Percentiles rank a stretch among this genome's conserved stretches.
Conservation (phyloP, 73 alveolate species). For the Tetrahymena thermophila region DNA sequence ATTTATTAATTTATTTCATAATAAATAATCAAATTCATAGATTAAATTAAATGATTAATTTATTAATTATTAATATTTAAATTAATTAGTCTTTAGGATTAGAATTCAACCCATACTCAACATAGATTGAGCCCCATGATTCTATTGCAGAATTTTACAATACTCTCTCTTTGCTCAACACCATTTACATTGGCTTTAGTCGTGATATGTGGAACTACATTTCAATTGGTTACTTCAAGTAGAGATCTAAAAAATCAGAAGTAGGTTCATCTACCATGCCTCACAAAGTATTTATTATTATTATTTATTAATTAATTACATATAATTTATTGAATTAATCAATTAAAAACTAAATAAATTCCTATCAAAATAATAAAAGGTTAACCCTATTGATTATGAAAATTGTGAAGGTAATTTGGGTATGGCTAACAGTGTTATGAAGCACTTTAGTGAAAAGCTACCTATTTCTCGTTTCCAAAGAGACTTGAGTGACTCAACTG, state of each 20-base stretch:
- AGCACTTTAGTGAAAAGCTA: constrained; percentile 63
- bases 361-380: background rate
- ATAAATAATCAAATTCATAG: background rate
- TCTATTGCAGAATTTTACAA: constrained; percentile 56
- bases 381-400: constrained; percentile 88
- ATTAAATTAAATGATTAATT: background rate
- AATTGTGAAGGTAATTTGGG: constrained; percentile 92
- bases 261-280: constrained; percentile 95
- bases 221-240: constrained; percentile 71
- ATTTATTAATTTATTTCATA: too few relatives aligned
- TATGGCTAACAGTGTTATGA: constrained; percentile 54
- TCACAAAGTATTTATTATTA: constrained; percentile 63
- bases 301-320: background rate
- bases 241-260: constrained; percentile 59
- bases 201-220: constrained; percentile 85
- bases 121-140: constrained; percentile 91
- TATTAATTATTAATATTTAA: background rate
- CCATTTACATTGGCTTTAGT: constrained; percentile 70
- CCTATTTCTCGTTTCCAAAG: constrained; percentile 83
- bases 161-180: constrained; percentile 48
- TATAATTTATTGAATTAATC: background rate
- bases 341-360: background rate
- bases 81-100: constrained; percentile 43
- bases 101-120: constrained; percentile 79
- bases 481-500: constrained; percentile 90